Evolutionary conservation across 352 stramenopile species (phyloP), one percentile per base, ranked within the genome.

Genomic region (Saprolegnia parasitica): DNA sequence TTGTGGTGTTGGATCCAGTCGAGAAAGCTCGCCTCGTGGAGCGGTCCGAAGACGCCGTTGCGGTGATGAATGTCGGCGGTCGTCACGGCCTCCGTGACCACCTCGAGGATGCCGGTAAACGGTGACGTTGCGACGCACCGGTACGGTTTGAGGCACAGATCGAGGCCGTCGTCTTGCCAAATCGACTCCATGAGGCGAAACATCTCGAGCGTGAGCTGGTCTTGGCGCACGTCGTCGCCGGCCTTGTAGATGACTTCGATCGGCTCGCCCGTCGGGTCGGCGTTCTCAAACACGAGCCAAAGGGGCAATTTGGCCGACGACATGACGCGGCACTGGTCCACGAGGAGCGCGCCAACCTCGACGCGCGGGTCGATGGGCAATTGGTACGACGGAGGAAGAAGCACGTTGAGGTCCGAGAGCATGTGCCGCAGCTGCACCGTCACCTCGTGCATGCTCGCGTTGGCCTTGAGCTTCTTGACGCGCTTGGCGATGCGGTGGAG

Each of bases 221-320:
- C 95, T 73, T 98, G 95, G n/a, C 94, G 89, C 24, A 98, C 81
- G 68, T 98, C 94, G 64, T 98, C 94, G 26, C 94, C 94, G 20
- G 87, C 81, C 81, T 98, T 98, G 74, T 97, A 97, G 71, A 98
- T 96, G 6, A 97, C 84, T 0, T 81, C 87, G 10, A 95, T 81
- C 10, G 84, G 79, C 52, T 92, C 84, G 3, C 86, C 86, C n/a
- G 42, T 61, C 18, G 21, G 63, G 39, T 24, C 26, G 18, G 24
- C 85, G 80, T 70, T 95, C 83, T 72, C 80, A 16, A 73, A 63
- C 4, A 57, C 32, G 16, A 73, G 50, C 56, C 68, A 73, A 40
- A 97, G 57, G 32, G 89, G 89, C 74, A 93, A 89, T 74, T 97
- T 96, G n/a, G 89, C 87, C 18, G 81, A 93, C 47, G 89, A 86